These are phyloP conservation scores for Sindora glabra DNA, from an alignment of 306 rosid genomes.

Conservation along the genomic window DNA sequence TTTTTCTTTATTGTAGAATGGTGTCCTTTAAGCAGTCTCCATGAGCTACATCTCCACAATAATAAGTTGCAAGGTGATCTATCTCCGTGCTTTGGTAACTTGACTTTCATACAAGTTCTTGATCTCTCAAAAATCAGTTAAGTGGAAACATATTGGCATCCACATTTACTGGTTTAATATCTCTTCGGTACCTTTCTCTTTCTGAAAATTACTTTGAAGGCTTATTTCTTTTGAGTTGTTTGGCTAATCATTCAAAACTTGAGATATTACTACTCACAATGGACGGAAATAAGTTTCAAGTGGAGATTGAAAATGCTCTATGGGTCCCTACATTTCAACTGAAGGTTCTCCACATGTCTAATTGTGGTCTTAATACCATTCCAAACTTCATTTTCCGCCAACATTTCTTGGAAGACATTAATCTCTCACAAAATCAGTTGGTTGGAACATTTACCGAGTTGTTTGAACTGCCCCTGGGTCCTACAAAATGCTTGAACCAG, in stretches of 20 bases:
- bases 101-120: not conserved
- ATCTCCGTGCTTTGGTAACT: slow-evolving; percentile 8
- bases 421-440: not conserved
- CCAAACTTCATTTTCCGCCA: not conserved
- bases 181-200: slow-evolving; percentile 3
- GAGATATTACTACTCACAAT: not conserved
- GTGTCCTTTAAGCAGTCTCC: not conserved
- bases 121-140: slow-evolving; percentile 13
- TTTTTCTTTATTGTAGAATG: not conserved
- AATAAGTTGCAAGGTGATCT: slow-evolving; percentile 1
- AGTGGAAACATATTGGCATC: slow-evolving; percentile 1
- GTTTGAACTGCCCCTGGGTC: not conserved
- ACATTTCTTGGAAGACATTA: not conserved
- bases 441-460: not conserved
- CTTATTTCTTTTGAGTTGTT: not conserved
- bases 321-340: slow-evolving; percentile 6
- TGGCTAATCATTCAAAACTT: slow-evolving; percentile 9
- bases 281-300: not conserved
- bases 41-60: not conserved
- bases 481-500: not conserved
- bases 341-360: not conserved
- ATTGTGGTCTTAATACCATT: not conserved
- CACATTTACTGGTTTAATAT: not conserved
- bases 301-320: not conserved
- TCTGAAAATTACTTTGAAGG: slow-evolving; percentile 8